Evolutionary conservation across 2,329 filamentous ascomycete species (phyloP), one percentile per base, ranked within the genome.

Genomic region (Cladosporium austrohemisphaericum): DNA sequence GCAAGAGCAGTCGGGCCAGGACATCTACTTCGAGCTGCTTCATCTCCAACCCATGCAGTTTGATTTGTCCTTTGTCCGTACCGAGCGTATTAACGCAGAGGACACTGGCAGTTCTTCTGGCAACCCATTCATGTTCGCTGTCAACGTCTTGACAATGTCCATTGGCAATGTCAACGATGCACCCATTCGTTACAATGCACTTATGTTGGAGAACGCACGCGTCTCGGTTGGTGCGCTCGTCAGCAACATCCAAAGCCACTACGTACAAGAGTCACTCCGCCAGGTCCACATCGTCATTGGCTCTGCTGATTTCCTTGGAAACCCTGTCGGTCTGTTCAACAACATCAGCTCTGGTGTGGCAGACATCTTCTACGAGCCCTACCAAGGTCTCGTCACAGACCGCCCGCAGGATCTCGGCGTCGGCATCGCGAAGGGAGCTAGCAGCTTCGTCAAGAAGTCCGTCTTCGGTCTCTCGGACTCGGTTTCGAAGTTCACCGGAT

Each of bases 81-180:
- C 93, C 0, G 93, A 98, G 68, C 83, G 90, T 9, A 86, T 98
- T 71, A 98, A 98, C 57, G 92, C 88, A 2, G 92, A 97, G 66
- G 91, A 97, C 67, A 94, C 93, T 59, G 86, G 90, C 38, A 89
- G 88, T 38, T 73, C 71, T 11, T 89, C 89, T 1, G 83, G 81
- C 33, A 98, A 95, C 64, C 94, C 94, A 1, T 78, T 98, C 67
- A 97, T 97, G 91, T 98, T 97, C 73, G 91, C 96, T 65, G 84
- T 97, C 67, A 97, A 98, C 64, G 88, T 97, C 58, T 84, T 98
- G 75, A 97, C 94, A 1, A 98, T 98, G 93, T 95, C 93, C 11
- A 93, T 98, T 62, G 93, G 93, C 56, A 98, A 98, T 62, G 89
- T 98, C 74, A 98, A 98, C 62, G 94, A 98, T 69, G 93, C 93